Base-by-base conservation (phyloP, 345 rosid species). In the Toxicodendron radicans region DNA sequence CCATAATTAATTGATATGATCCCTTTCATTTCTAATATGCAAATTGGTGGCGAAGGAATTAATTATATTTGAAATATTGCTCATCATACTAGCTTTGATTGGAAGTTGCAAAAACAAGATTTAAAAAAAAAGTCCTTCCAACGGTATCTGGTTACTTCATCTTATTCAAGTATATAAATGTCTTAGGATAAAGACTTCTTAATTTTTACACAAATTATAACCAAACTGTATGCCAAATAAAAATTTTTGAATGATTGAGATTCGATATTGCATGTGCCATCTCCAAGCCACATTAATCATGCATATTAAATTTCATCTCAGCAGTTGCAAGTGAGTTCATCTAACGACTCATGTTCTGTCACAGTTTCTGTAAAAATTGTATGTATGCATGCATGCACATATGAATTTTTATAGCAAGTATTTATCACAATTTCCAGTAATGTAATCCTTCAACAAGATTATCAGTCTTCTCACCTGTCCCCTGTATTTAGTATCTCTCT, bases 401-500 rank as follows among this genome's bases (percentile, higher is more conserved):
- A 20, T 3, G 0, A 21, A 27, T 20, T 71, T 32, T 71, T 18
- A 10, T 14, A 11, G 20, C 24, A 43, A 10, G 64, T 16, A 24
- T 23, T 23, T 24, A 57, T 38, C 53, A 70, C 14, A 57, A 41
- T 58, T 46, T 71, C 4, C 10, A 45, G 7, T 18, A n/a, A 49
- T 60, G 49, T 2, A 13, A 30, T 45, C 23, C 32, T 2, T 43
- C 12, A 48, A 45, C 30, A 63, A 45, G 7, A 14, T 43, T 41
- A 46, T 24, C 18, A 41, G 21, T 20, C 61, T 68, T 65, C 83
- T 79, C 68, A 96, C 99, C 98, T 90, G 85, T 63, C 99, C 99
- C 79, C 99, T 82, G 79, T 86, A 41, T 85, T 91, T 93, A 68
- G 76, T 93, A 83, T 96, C 99, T 88, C 98, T 89, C 78, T 92